These are phyloP conservation scores for Ilyonectria robusta DNA, from an alignment of 2,329 filamentous ascomycete genomes.

Conservation along the genomic window DNA sequence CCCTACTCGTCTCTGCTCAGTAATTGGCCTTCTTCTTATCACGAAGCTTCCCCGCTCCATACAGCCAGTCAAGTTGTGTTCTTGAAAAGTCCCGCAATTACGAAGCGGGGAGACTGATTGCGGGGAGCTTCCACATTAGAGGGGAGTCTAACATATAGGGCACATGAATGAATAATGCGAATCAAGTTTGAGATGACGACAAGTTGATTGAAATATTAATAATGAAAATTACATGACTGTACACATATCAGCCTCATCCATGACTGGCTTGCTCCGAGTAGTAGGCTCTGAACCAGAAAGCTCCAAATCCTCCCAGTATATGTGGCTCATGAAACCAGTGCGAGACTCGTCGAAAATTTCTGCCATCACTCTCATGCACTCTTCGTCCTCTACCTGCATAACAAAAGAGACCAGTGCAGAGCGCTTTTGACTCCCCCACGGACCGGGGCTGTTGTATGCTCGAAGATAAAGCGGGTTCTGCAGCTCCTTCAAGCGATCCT, in stretches of 20 bases:
- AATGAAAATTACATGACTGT: not conserved
- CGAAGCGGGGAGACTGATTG: too few relatives aligned
- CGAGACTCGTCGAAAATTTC: conserved; percentile 2
- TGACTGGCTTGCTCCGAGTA: not conserved
- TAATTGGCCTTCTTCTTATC: too few relatives aligned
- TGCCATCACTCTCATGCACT: conserved; percentile 22
- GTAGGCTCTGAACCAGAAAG: not conserved
- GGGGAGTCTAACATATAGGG: too few relatives aligned
- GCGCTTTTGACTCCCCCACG: not conserved
- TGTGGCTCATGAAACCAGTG: conserved; percentile 20
- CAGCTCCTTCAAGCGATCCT: conserved; percentile 43
- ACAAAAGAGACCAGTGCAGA: conserved; percentile 21
- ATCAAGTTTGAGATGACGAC: too few relatives aligned
- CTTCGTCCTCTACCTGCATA: conserved; percentile 9
- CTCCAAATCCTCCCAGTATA: conserved; percentile 35
- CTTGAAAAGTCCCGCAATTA: too few relatives aligned
- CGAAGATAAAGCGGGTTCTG: conserved; percentile 39
- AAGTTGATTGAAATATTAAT: too few relatives aligned
- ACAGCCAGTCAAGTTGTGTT: too few relatives aligned
- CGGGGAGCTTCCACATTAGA: too few relatives aligned
- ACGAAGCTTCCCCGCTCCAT: too few relatives aligned
- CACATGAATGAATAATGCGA: too few relatives aligned
- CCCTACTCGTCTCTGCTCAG: too few relatives aligned
- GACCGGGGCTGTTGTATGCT: not conserved
- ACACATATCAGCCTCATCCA: not conserved